Base-by-base conservation (phyloP, 2,329 filamentous ascomycete species). In the Taxawa tesnikishii region DNA sequence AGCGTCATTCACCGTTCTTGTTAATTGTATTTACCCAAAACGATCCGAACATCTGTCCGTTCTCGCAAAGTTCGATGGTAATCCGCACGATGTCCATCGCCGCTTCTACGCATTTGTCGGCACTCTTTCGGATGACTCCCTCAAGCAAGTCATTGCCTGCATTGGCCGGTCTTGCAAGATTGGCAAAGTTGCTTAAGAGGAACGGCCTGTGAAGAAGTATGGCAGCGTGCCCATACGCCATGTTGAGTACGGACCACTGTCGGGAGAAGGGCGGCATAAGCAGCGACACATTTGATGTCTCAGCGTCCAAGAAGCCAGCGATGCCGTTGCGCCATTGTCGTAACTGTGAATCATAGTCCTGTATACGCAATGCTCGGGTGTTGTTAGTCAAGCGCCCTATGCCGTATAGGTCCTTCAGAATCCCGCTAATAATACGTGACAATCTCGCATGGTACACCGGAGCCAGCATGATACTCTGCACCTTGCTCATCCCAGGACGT, bases 401-500 rank as follows among this genome's bases (percentile, higher is more conserved):
- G 2, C 49, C 45, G 26, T 55, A 55, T 4, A 53, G 48, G 17
- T 53, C 46, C 7, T 44, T 41, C 2, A 49, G 52, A 6, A 54
- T 49, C 10, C 40, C 40, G 25, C 49, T 50, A 0, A 47, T 45
- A 18, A 54, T 50, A 16, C 48, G 46, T 10, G 49, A 46, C 11
- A 55, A 44, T 47, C 51, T 66, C 28, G 49, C 64, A 44, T 60
- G 69, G 43, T 51, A 66, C 33, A 62, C 14, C 59, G 25, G 59
- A 50, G 21, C 54, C 65, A 34, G 67, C 60, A 32, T 68, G 60
- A 16, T 68, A 69, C 9, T 71, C 66, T 41, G 44, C 18, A 46
- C 43, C 17, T 59, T 56, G 26, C 18, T 28, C 3, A 38, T 31
- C 16, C 30, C 30, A n/a, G 6, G 37, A 2, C 42, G 39, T 6